Percentiles rank a stretch among this genome's conserved stretches.
Evolutionary conservation across 2,329 filamentous ascomycete genomes (phyloP).

Genomic region (Sarocladiaceae sp.): DNA sequence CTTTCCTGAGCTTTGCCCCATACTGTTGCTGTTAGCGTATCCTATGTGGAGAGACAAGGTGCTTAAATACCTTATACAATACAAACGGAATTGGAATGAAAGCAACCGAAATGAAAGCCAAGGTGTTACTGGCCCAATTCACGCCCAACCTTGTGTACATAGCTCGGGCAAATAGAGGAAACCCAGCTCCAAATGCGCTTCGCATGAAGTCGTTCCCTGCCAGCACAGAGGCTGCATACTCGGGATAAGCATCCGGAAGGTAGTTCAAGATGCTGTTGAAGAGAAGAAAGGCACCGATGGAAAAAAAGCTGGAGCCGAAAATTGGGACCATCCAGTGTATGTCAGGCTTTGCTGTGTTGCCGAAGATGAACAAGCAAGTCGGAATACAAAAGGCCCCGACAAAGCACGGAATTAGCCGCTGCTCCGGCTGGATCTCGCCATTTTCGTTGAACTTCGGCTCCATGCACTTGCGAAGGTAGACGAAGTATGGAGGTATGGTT

Average conservation of each 20-base stretch:
- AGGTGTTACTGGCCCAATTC: slow-evolving; percentile 50
- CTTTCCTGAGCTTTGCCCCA: background rate
- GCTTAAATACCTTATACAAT: slow-evolving; percentile 37
- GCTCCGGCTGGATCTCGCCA: background rate
- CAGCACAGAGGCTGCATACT: slow-evolving; percentile 43
- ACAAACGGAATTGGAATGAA: slow-evolving; percentile 54
- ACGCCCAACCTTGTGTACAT: slow-evolving; percentile 61
- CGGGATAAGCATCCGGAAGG: slow-evolving; percentile 51
- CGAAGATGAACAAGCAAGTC: slow-evolving; percentile 44
- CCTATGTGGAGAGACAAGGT: background rate
- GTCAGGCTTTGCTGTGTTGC: slow-evolving; percentile 52
- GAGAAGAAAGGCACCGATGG: slow-evolving; percentile 18
- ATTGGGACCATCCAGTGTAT: slow-evolving; percentile 53
- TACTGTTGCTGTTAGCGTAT: background rate
- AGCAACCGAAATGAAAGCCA: slow-evolving; percentile 52
- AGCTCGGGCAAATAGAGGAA: slow-evolving; percentile 62
- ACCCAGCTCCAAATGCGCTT: slow-evolving; percentile 62
- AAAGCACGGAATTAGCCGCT: background rate
- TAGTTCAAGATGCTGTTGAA: slow-evolving; percentile 54
- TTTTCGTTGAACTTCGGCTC: background rate
- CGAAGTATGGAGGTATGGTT: slow-evolving; percentile 52
- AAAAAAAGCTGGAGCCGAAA: slow-evolving; percentile 40
- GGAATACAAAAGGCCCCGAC: background rate
- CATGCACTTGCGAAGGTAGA: slow-evolving; percentile 59
- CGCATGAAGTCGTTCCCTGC: slow-evolving; percentile 59